Conservation (phyloP, 2,329 filamentous ascomycete genomes). For the Alternaria sp. region DNA sequence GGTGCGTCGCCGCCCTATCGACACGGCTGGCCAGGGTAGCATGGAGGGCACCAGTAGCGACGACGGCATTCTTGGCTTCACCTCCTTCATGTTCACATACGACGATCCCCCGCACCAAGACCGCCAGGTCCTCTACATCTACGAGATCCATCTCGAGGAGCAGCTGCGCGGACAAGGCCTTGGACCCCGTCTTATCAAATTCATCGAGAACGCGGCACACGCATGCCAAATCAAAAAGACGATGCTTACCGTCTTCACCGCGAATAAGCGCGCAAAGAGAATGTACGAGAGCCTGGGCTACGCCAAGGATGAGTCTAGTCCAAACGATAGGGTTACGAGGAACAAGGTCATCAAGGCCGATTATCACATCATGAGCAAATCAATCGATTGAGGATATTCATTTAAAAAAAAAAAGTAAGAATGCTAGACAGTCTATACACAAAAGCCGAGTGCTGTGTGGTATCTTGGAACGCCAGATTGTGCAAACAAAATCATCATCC, state of each 20-base stretch:
- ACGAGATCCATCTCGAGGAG: conserved; percentile 75
- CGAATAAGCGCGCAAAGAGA: conserved; percentile 64
- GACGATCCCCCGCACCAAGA: conserved; percentile 60
- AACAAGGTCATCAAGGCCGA: conserved; percentile 32
- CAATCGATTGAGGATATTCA: neutral
- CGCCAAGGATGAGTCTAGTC: conserved; percentile 62
- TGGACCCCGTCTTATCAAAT: conserved; percentile 66
- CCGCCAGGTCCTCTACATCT: conserved; percentile 77
- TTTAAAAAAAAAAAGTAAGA: neutral
- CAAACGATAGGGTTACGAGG: conserved; percentile 53
- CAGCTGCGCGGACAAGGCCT: conserved; percentile 69
- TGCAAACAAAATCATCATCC: neutral
- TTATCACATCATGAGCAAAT: conserved; percentile 42
- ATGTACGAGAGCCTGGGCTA: conserved; percentile 72
- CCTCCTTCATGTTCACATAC: conserved; percentile 72
- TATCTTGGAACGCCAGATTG: conserved; percentile 2
- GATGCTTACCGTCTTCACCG: conserved; percentile 78
- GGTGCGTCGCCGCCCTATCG: conserved; percentile 34
- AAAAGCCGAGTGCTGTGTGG: neutral
- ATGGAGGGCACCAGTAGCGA: neutral
- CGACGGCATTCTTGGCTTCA: conserved; percentile 52
- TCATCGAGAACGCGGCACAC: conserved; percentile 63
- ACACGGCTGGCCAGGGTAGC: neutral
- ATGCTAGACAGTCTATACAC: neutral
- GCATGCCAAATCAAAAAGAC: conserved; percentile 68